Base-by-base conservation (phyloP, 2,329 filamentous ascomycete species). In the Penicillium sp. region DNA sequence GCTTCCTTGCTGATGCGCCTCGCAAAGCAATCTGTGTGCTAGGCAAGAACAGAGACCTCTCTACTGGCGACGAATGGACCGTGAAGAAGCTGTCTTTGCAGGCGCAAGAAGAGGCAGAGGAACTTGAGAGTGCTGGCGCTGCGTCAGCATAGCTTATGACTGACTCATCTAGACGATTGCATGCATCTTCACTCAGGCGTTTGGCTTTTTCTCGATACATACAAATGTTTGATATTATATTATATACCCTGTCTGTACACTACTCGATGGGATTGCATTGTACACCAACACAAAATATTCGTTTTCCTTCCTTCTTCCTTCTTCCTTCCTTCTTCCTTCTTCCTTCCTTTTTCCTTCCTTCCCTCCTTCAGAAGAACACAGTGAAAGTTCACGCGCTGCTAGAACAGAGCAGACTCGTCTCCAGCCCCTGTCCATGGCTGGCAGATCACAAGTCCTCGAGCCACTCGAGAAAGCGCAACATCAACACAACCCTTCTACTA, bases 1-100 rank as follows among this genome's bases (percentile, higher is more conserved):
- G 85, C 65, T 96, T 91, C 70, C 78, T 96, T 14, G 79, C 80
- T 12, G 24, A 6, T n/a, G 24, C 38, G 20, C 82, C 81, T 55
- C 76, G 80, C 38, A 74, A 84, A 60, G 85, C 86, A 57, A 83
- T 84, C 53, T 77, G 87, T 21, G 87, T 97, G 60, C 79, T 99
- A 3, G 93, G 93, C 38, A 87, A 93, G 77, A 89, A 87, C 76
- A 90, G 47, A 21, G 80, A 86, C 11, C 96, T 90, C 86, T 33
- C 28, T 12, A 40, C 52, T 23, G 18, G 42, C 21, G 83, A 40
- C 28, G 80, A 78, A 23, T 97, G 93, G 93, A 82, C 83, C 53
- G 77, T 91, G 24, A 83, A 84, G 59, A 89, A 93, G 69, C 84
- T 96, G 75, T 83, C 80, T 6, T 86, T 92, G 67, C 78, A 66